A percentile compares a stretch with the other conserved stretches of the same genome.
These are phyloP conservation scores for Penicillium flavigenum DNA, from an alignment of 495 filamentous ascomycete genomes.

Conservation along the genomic window DNA sequence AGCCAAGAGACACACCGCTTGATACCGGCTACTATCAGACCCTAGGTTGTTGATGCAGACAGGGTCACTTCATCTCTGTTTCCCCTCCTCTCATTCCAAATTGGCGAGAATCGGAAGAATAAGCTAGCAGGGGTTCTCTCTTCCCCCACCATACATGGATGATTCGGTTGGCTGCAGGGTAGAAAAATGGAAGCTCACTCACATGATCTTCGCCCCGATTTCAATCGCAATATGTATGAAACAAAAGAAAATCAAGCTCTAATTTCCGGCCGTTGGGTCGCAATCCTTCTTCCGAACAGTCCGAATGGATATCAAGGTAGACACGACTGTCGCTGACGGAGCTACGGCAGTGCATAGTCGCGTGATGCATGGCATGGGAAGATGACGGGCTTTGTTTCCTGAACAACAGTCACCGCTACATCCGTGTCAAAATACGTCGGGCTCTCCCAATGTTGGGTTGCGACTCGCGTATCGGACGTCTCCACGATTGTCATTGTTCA, in stretches of 20 bases:
- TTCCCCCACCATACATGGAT: slow-evolving; percentile 19
- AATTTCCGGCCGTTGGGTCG: slow-evolving; percentile 6
- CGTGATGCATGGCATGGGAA: slow-evolving; percentile 27
- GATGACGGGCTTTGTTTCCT: slow-evolving; percentile 10
- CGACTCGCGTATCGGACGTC: slow-evolving; percentile 1
- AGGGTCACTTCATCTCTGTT: slow-evolving; percentile 6
- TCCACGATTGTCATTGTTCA: slow-evolving; percentile 1
- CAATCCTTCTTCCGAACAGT: slow-evolving; percentile 36
- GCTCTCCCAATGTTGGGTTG: slow-evolving; percentile 7
- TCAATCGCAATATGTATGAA: slow-evolving; percentile 5
- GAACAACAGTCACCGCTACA: slow-evolving; percentile 34
- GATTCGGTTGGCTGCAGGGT: slow-evolving; percentile 21
- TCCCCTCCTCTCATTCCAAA: not conserved
- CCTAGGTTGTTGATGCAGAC: slow-evolving; percentile 11
- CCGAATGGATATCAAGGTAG: slow-evolving; percentile 40
- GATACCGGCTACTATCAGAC: slow-evolving; percentile 10
- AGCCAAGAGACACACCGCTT: slow-evolving; percentile 35
- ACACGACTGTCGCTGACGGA: slow-evolving; percentile 34
- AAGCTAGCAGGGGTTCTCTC: not conserved
- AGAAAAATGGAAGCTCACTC: slow-evolving; percentile 13
- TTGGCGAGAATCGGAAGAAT: slow-evolving; percentile 10
- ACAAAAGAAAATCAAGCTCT: not conserved
- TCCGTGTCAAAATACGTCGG: slow-evolving; percentile 13
- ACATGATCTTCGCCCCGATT: slow-evolving; percentile 12
- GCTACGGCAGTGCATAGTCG: slow-evolving; percentile 15